Base-by-base conservation (phyloP, 176 grass and related monocot species). In the Saccharum officinarum region DNA sequence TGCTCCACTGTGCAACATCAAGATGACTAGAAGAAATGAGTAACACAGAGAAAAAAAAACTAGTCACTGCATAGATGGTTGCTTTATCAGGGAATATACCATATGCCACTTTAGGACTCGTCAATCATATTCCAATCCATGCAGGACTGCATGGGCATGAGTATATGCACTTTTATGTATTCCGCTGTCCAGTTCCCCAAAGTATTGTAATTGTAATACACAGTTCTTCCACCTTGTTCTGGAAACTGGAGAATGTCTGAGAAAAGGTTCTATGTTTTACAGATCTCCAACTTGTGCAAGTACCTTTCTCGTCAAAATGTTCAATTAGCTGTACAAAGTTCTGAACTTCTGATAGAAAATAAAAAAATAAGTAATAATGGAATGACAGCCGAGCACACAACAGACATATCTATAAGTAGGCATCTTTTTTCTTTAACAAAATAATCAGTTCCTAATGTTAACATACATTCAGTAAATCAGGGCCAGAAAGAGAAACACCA, bases 311-410 rank as follows among this genome's bases (percentile, higher is more conserved):
- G 17, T 60, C 3, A 69, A 75, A 60, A 79, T 39, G 69, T 49
- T 84, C 62, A 80, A 62, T 76, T 37, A 75, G 30, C 75, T 87
- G 69, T 64, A 84, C 81, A 87, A 69, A 73, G 6, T 91, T 69
- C 40, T 68, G 86, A 75, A 61, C 22, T 25, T 25, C 59, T 26
- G n/a, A 26, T 18, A 54, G 42, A 1, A 40, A 57, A 85, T 26
- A 62, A 12, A 23, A 10, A 57, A 28, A 18, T 22, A 65, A 84
- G 78, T 13, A 46, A 61, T 76, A 34, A 69, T 42, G 69, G 11
- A 50, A 42, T 40, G 25, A 39, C 34, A 73, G 39, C 47, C 69
- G 38, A 79, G 62, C 37, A 63, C 75, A 87, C 65, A 86, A 37
- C 76, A 84, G 61, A 45, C 62, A 91, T 22, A 78, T 31, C 59